Evolutionary conservation across 495 filamentous ascomycete genomes (phyloP), one percentile per base, ranked within the genome.

Genomic region (Penicillium canariense): DNA sequence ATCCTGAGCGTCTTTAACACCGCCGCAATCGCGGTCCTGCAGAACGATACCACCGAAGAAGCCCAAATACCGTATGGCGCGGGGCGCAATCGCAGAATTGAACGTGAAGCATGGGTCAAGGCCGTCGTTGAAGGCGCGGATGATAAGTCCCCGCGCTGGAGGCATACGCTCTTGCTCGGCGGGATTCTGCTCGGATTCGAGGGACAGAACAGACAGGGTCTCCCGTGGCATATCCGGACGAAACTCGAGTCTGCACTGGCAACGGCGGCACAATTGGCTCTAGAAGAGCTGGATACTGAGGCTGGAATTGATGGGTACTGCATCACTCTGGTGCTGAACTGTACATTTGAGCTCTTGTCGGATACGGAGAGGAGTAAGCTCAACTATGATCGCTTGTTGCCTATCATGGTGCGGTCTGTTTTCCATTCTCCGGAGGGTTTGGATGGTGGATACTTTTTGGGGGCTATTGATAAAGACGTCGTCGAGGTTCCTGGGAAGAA

Each of bases 1-100:
- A 81, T 94, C 58, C 81, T 97, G 56, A 87, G 90, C 66, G 83
- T 95, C 57, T 97, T 90, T 78, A 94, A 95, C 67, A 87, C 87
- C 11, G 90, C 94, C 48, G 84, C 88, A 2, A 81, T 83, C 46
- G 82, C 82, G 25, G 74, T 91, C 9, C 74, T 84, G 50, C 78
- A 82, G 51, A 79, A 82, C 60, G 82, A 84, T 40, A 70, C 66
- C 5, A 69, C 69, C 39, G 70, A 67, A 48, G 70, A 68, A 12
- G 68, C 73, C 2, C 66, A 69, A 14, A 67, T 74, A 35, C 67
- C 71, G 4, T 66, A 72, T 61, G 18, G 75, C 56, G 43, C 17
- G n/a, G 43, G 43, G 17, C 50, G 69, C 60, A 50, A 81, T 72
- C 20, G 80, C 75, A 66, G 78, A 70, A 43, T 75, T 81, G 58